Evolutionary conservation across 1,284 basidiomycete species (phyloP), one percentile per base, ranked within the genome.

Genomic region (Calocybe gambosa): DNA sequence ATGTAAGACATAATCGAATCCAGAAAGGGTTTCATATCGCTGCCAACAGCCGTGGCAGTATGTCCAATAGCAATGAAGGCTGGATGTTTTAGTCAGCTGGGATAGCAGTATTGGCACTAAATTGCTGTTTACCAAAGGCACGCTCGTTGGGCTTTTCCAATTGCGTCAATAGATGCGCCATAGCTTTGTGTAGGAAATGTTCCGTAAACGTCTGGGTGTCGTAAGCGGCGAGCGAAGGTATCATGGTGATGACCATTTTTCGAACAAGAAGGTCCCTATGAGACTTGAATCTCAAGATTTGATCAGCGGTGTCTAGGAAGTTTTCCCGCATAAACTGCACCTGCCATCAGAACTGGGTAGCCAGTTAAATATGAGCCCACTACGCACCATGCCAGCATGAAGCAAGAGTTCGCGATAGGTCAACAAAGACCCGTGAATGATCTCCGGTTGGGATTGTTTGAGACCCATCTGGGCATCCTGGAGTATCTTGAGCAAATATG

Each of bases 11-110:
- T 89, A 49, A 98, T 90, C 2, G 86, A 82, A 51, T 99, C 95
- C 39, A 99, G 78, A 67, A 97, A 99, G 1, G 86, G 85, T 59
- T 94, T 92, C 89, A 99, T 98, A 53, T 93, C 91, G 53, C 90
- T 89, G 21, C 87, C 86, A 42, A 99, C 90, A 40, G 93, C 89
- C 26, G 83, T 82, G 0, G 95, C 91, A 31, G 97, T 90, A 57
- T 97, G 93, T 0, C 96, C 96, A 53, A 99, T 94, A 1, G 96
- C 93, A 58, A 96, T 86, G 62, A 97, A 98, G 0, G 94, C 93
- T 88, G 51, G 2, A 28, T 34, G 23, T 31, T 31, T 31, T 5
- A 9, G 13, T 31, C 29, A 31, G 3, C 3, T n/a, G 7, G 4
- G 3, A 3, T 31, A 8, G 13, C 12, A 8, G 13, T 12, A 12